Base-by-base conservation (phyloP, 352 stramenopile species). In the Elongisporangium anandrum region DNA sequence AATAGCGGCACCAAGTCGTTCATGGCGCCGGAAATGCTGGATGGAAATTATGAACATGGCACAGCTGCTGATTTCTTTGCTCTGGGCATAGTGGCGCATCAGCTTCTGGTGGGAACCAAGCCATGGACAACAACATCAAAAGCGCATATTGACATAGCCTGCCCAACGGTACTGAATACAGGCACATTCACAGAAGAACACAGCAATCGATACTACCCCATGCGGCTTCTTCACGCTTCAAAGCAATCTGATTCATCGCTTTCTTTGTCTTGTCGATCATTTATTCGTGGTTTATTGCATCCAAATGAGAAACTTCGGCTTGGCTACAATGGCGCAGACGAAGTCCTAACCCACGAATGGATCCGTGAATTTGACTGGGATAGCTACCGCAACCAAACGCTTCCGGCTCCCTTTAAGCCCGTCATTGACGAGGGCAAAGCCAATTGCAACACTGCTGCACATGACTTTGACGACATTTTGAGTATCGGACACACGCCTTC, bases 1-100 rank as follows among this genome's bases (percentile, higher is more conserved):
- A 81, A 75, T 24, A 91, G 81, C 56, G 81, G 83, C 6, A 93
- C 83, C 0, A 67, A 66, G 13, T 59, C 66, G n/a, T 91, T 91
- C 65, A 87, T 93, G 73, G 83, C 83, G 1, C 81, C 81, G 0
- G 81, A 93, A 57, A 72, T 91, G n/a, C 88, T 89, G 38, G 52
- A 61, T 1, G 72, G 68, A 0, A 73, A 66, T 0, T 73, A 72
- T 41, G 75, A 88, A 26, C 83, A 93, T 41, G 83, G 83, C 7
- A 58, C 72, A 17, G 60, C 77, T 0, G 70, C 75, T 3, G 83
- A 93, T 51, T 85, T 88, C 23, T 93, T 87, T 57, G 77, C 75
- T 34, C 61, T 90, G 19, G 83, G 80, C 0, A 66, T 91, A n/a
- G 62, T 88, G 22, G 54, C 70, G 0, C 80, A 74, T 24, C 81